A percentile compares a stretch with the other conserved stretches of the same genome.
phyloP scores from a whole-genome alignment of 106 monocot genomes.

The Amphibolis antarctica region DNA sequence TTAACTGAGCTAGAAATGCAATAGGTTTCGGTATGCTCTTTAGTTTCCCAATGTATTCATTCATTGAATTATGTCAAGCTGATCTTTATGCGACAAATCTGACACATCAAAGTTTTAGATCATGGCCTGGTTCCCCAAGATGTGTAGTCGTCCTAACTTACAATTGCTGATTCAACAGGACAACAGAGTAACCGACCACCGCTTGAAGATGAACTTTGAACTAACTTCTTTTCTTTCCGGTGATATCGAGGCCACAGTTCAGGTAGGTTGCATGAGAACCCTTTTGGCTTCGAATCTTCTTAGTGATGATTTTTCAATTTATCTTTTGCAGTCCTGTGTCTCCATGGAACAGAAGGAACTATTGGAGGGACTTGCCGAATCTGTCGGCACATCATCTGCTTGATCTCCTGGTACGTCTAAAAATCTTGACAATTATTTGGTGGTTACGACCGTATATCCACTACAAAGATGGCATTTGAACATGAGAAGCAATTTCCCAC shows the following conservation, averaged over 20 bases:
- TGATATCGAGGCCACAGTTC: constrained; percentile 81
- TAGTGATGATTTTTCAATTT: not conserved
- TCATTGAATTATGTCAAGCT: too few species aligned
- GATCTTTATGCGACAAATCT: not conserved
- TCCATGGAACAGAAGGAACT: constrained; percentile 74
- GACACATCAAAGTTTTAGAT: not conserved
- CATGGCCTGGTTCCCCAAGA: too few species aligned
- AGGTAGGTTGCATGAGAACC: constrained; percentile 8
- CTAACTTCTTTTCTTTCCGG: constrained; percentile 80
- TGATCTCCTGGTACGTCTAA: not conserved
- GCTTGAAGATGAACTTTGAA: constrained; percentile 83
- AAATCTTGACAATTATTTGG: too few species aligned
- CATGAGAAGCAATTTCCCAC: too few species aligned
- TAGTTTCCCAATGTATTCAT: too few species aligned
- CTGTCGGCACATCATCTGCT: constrained; percentile 18
- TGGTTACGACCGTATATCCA: too few species aligned
- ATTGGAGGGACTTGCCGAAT: constrained; percentile 58
- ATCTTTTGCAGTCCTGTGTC: constrained; percentile 33
- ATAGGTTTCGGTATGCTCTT: too few species aligned
- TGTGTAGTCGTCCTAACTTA: not conserved
- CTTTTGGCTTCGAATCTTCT: not conserved
- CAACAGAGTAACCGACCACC: constrained; percentile 23
- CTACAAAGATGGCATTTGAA: too few species aligned
- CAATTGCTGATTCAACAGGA: constrained; percentile 5
- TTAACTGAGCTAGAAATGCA: too few species aligned